phyloP scores from a whole-genome alignment of 768 basidiomycete genomes.

The Lactarius hengduanensis region DNA sequence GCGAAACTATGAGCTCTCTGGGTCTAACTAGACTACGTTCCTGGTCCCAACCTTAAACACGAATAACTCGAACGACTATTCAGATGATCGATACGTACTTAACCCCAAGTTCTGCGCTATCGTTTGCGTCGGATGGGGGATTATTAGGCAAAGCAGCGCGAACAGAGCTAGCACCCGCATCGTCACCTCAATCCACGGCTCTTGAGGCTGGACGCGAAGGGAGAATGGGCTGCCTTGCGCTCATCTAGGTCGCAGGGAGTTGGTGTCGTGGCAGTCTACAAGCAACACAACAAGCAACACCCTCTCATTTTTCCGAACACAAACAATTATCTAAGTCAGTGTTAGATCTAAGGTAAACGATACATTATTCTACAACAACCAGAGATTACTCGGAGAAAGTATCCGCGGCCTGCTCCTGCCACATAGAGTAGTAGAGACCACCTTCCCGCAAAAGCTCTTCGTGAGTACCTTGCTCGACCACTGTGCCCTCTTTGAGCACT shows the following conservation, averaged over 20 bases:
- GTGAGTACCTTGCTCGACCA: constrained; percentile 93
- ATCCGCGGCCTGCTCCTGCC: constrained; percentile 64
- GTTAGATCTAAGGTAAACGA: neutral
- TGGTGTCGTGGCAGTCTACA: no score
- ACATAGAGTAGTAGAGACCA: constrained; percentile 79
- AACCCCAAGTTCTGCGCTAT: neutral
- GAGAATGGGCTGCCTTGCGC: constrained; percentile 24
- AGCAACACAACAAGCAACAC: neutral
- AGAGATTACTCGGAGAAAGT: constrained; percentile 17
- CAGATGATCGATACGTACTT: no score
- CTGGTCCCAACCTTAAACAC: neutral
- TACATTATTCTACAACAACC: constrained; percentile 18
- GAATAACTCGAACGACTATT: neutral
- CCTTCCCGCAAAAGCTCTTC: constrained; percentile 71
- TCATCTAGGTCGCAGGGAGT: constrained; percentile 3
- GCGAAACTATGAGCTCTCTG: constrained; percentile 2
- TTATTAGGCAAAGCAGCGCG: neutral
- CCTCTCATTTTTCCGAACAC: neutral
- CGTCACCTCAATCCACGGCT: constrained; percentile 3
- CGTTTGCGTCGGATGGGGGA: neutral
- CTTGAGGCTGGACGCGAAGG: constrained; percentile 23
- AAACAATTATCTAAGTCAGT: neutral
- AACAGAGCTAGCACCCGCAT: neutral
- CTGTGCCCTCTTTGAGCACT: constrained; percentile 85
- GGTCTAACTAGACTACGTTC: neutral